Evolutionary conservation across 805 yeast species (phyloP).

Genomic region (Tetrapisispora phaffii): DNA sequence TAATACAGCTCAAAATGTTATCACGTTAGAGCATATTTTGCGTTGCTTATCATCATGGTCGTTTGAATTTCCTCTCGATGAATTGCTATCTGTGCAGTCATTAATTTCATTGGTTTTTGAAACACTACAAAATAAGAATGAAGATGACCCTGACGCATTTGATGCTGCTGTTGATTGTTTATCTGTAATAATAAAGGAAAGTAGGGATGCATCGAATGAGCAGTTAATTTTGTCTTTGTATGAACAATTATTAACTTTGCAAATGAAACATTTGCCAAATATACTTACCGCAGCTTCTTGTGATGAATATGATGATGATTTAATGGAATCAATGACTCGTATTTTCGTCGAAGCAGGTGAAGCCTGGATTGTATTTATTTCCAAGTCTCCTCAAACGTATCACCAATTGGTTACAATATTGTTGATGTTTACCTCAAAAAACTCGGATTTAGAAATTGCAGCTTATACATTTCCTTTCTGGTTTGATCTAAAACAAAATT

Average conservation of each 20-base stretch:
- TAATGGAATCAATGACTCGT: conserved; percentile 60
- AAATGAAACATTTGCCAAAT: conserved; percentile 39
- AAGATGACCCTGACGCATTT: conserved; percentile 40
- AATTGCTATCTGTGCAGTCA: conserved; percentile 53
- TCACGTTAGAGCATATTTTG: conserved; percentile 36
- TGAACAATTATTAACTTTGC: conserved; percentile 54
- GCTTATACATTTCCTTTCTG: conserved; percentile 89
- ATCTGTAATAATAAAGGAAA: conserved; percentile 71
- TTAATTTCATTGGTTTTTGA: conserved; percentile 60
- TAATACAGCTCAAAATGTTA: conserved; percentile 23
- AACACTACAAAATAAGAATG: conserved; percentile 39
- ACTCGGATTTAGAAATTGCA: conserved; percentile 79
- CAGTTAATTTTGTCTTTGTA: conserved; percentile 57
- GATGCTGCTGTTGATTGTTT: conserved; percentile 83
- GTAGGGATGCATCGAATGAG: conserved; percentile 61
- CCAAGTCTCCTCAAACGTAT: conserved; percentile 59
- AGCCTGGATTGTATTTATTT: conserved; percentile 84
- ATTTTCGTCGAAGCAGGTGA: conserved; percentile 89
- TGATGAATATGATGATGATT: conserved; percentile 48
- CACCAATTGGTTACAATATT: conserved; percentile 65
- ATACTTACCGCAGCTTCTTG: conserved; percentile 11
- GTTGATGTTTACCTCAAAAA: conserved; percentile 58
- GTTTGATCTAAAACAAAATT: conserved; percentile 67
- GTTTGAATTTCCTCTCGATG: conserved; percentile 67
- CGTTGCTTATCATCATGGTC: conserved; percentile 88